Evolutionary conservation across 2,329 filamentous ascomycete species (phyloP), one percentile per base, ranked within the genome.

Genomic region (Trichoderma atroviride): DNA sequence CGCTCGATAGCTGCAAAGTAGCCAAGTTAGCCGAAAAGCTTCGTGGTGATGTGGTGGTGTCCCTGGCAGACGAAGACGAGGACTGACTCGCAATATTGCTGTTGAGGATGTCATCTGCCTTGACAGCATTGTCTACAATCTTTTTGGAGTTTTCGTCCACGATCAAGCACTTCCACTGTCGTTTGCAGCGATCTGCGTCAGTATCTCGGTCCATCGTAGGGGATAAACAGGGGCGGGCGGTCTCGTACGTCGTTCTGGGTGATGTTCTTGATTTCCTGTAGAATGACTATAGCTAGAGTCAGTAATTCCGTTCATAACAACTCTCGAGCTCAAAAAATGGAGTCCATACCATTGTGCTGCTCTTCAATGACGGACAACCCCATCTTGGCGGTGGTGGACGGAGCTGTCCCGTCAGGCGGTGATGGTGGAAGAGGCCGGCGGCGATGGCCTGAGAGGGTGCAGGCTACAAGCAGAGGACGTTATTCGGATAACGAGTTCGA

Each of bases 71-170:
- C 55, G 60, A 24, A 55, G 71, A 65, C 55, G 60, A 50, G 37
- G 59, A 78, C 90, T 78, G 86, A 97, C 94, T 97, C 74, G 94
- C 95, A 81, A 99, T 92, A 79, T 97, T 97, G 81, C 94, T 89
- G 79, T 97, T 96, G 82, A 99, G 91, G 74, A 99, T 96, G 77
- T 97, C 93, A 88, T 99, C 95, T 84, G 97, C 92, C 76, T 93
- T 95, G 78, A 95, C 88, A 58, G 93, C 92, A 84, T 95, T 97
- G 81, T 97, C 91, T 75, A 99, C 87, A 75, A 99, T 87, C 80
- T 91, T 94, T 79, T 91, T 90, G 78, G 93, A 94, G 69, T 85
- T 86, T 74, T 92, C 90, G 82, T 99, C 96, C 76, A 97, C 85
- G 65, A 99, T 91, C 74, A 99, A 84, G 74, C 97, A 92, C 88